These are phyloP conservation scores for Passiflora organensis DNA, from an alignment of 345 rosid species.

Conservation along the genomic window DNA sequence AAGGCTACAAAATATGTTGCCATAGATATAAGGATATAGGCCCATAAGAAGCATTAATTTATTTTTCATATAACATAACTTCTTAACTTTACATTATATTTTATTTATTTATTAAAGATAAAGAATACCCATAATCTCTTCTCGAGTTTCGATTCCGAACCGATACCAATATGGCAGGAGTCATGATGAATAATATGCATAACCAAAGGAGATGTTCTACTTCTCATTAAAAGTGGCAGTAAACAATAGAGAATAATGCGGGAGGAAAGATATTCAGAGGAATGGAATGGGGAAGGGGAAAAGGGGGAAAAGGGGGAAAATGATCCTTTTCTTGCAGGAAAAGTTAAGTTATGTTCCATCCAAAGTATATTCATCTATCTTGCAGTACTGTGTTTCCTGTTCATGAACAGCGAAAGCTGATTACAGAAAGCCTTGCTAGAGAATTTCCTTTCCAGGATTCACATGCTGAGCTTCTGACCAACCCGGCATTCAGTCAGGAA, in stretches of 20 bases:
- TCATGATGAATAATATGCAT: too few relatives aligned
- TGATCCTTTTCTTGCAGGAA: slow-evolving; percentile 30
- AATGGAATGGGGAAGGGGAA: not conserved
- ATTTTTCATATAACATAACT: not conserved
- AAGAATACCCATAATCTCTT: too few relatives aligned
- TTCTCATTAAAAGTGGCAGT: too few relatives aligned
- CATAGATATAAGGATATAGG: too few relatives aligned
- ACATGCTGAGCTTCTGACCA: slow-evolving; percentile 4
- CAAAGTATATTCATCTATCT: slow-evolving; percentile 11
- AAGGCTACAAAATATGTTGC: too few relatives aligned
- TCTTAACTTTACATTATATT: not conserved
- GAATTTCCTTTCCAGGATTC: slow-evolving; percentile 3
- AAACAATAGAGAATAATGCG: too few relatives aligned
- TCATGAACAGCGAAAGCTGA: slow-evolving; percentile 17
- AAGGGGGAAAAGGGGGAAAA: not conserved
- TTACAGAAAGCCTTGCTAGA: slow-evolving; percentile 4
- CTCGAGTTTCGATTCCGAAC: too few relatives aligned
- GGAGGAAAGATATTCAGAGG: not conserved
- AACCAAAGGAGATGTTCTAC: too few relatives aligned
- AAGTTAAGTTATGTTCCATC: slow-evolving; percentile 17
- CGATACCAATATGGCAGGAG: too few relatives aligned
- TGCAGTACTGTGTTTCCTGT: too few relatives aligned
- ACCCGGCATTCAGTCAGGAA: not conserved
- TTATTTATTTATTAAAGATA: too few relatives aligned
- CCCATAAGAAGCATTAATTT: too few relatives aligned